Base-by-base conservation (phyloP, 108 stramenopile genomes). In the Cyclotella sp. region DNA sequence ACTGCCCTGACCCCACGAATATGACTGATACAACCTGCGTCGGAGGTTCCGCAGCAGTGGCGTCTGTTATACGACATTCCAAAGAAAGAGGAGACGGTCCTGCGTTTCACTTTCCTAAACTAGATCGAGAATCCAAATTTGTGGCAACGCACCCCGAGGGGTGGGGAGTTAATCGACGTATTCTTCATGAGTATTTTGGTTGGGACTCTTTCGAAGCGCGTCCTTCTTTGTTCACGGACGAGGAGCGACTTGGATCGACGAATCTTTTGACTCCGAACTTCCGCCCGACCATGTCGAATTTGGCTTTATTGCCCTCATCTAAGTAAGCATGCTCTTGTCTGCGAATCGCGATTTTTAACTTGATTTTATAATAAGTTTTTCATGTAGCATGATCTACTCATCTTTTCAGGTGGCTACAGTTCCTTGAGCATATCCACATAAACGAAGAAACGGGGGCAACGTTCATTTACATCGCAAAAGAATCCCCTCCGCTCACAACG, bases 61-160 rank as follows among this genome's bases (percentile, higher is more conserved):
- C 55, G 24, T 21, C 55, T 3, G 24, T 55, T 22, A 19, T 55
- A n/a, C 55, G 55, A 6, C 55, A 26, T 21, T 55, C 13, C 19
- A 24, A 1, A 22, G 19, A n/a, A 55, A 5, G 21, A 12, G 55
- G 21, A 55, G 55, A 55, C 1, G 55, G 55, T 6, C 55, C 55
- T 1, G n/a, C 55, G n/a, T 24, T 24, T 24, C 24, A 22, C 24
- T 12, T n/a, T 22, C 55, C 55, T 6, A 24, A 12, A 26, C n/a
- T 55, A 12, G 55, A 55, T 55, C 19, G 55, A 24, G 55, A 55
- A 9, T 55, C 55, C n/a, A 26, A 24, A 22, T 55, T 55, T 55
- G 55, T 55, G 21, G 21, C n/a, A 1, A 55, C 24, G 55, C 55
- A 55, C 24, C 55, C 55, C 55, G 55, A 55, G 55, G 55, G 55